Percentiles rank a stretch among this genome's conserved stretches.
Evolutionary conservation across 768 basidiomycete species (phyloP).

Genomic region (Pleurotus platypus): DNA sequence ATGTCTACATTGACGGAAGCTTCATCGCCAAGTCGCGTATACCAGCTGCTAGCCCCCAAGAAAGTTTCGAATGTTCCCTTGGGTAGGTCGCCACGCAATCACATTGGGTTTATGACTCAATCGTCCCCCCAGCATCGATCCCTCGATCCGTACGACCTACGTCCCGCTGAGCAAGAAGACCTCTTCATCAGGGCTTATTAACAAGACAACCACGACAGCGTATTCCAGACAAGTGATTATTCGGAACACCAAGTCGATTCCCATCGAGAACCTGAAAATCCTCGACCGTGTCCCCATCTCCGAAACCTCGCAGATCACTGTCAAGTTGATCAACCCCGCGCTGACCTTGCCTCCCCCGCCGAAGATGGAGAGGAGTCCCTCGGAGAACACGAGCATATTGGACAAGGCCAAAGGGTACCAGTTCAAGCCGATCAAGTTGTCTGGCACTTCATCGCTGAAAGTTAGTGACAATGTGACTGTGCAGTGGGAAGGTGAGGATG

Average conservation of each 20-base stretch:
- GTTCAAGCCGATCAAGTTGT: neutral
- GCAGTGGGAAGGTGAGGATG: neutral
- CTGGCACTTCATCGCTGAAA: neutral
- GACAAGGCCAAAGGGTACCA: too few relatives aligned
- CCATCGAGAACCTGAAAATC: conserved; percentile 1
- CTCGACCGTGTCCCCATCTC: conserved; percentile 5
- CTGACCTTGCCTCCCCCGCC: conserved; percentile 28
- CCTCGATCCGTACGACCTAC: conserved; percentile 1
- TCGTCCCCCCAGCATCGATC: neutral
- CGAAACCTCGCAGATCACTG: neutral
- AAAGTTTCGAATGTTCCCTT: conserved; percentile 36
- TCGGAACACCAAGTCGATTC: conserved; percentile 1
- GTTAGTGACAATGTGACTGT: neutral
- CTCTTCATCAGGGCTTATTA: conserved; percentile 29
- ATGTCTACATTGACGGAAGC: conserved; percentile 38
- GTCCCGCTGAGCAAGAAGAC: conserved; percentile 17
- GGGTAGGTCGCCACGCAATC: conserved; percentile 22
- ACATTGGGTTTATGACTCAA: neutral
- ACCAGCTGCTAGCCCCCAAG: conserved; percentile 31
- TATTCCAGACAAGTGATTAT: neutral
- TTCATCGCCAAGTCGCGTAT: conserved; percentile 33
- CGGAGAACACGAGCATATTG: too few relatives aligned
- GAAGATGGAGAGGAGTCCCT: neutral
- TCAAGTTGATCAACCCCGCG: conserved; percentile 34
- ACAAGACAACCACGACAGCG: conserved; percentile 20